Conservation (phyloP, 2,329 filamentous ascomycete genomes). For the Cordyceps farinosa region DNA sequence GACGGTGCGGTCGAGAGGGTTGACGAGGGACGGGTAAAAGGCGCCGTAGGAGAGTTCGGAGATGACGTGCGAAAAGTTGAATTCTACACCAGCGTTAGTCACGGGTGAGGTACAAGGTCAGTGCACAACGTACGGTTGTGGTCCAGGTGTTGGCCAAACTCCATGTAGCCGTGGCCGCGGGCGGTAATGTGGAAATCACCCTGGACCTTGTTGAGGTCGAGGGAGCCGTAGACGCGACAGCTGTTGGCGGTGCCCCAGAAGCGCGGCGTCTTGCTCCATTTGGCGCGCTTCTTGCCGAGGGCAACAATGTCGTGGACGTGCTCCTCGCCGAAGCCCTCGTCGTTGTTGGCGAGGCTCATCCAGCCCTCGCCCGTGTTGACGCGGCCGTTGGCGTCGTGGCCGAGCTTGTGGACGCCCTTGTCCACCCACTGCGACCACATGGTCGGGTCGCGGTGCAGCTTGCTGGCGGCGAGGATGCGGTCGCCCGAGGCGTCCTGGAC, state of each 20-base stretch:
- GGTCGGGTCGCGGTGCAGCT: slow-evolving; percentile 73
- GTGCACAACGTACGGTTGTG: slow-evolving; percentile 42
- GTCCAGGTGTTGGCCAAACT: slow-evolving; percentile 69
- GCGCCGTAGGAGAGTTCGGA: slow-evolving; percentile 94
- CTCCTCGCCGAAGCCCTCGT: slow-evolving; percentile 71
- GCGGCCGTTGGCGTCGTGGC: slow-evolving; percentile 51
- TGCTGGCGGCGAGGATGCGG: slow-evolving; percentile 75
- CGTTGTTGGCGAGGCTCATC: slow-evolving; percentile 44
- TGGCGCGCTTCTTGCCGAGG: slow-evolving; percentile 59
- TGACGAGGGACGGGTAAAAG: slow-evolving; percentile 91
- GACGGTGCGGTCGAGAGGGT: slow-evolving; percentile 90
- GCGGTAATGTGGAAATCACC: slow-evolving; percentile 98
- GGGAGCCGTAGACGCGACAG: slow-evolving; percentile 83
- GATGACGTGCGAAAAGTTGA: slow-evolving; percentile 98
- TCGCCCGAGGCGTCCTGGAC: slow-evolving; percentile 95
- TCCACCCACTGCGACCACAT: slow-evolving; percentile 80
- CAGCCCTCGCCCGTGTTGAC: slow-evolving; percentile 56
- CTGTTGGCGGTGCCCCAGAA: slow-evolving; percentile 62
- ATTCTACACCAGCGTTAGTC: slow-evolving; percentile 50
- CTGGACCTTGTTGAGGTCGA: slow-evolving; percentile 95
- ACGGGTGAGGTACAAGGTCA: not conserved
- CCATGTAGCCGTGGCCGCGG: slow-evolving; percentile 88
- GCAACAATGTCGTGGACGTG: slow-evolving; percentile 90
- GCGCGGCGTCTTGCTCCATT: slow-evolving; percentile 72
- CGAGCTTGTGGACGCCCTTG: slow-evolving; percentile 59